Base-by-base conservation (phyloP, 2,329 filamentous ascomycete genomes). In the Fusarium palustre region DNA sequence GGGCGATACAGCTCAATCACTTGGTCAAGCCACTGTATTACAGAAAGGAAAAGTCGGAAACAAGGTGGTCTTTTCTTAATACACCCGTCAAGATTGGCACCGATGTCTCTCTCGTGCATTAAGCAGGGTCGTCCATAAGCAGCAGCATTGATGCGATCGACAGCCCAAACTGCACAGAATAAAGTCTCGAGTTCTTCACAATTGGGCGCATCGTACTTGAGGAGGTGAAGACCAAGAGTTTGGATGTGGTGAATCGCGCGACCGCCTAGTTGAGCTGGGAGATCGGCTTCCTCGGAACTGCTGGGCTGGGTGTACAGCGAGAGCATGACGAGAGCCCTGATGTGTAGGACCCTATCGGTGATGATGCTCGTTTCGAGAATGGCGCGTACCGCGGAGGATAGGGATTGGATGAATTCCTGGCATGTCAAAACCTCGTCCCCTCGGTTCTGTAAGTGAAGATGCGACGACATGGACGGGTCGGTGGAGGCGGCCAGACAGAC, bases 1-100 rank as follows among this genome's bases (percentile, higher is more conserved):
- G 88, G 88, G 1, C 88, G 83, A 64, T 91, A 91, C 9, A 91
- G 76, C 30, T 84, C 83, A 59, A 90, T 86, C 6, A 90, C 85
- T 47, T 84, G 81, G 55, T 90, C 87, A 0, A 91, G 80, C 73
- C 87, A 82, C 41, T 82, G 78, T 6, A 87, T 79, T 9, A 90
- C 81, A 4, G 80, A 81, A 7, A 91, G 76, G 24, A 90, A 83
- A 0, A 90, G 77, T 5, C 85, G 83, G 59, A 91, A 91, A 30
- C 82, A 83, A 0, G 86, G 84, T 5, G 82, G 78, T 46, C 88
- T 85, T 46, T 80, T 80, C 24, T 79, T 78, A 48, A 88, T 84
- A 54, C 84, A 85, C 1, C 81, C 79, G 0, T 86, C 82, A 0
- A 88, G 65, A 59, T 86, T 81, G 54, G 84, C 84, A 9, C 86